Evolutionary conservation across 306 rosid genomes (phyloP), one percentile per base, ranked within the genome.

Genomic region (Trichosanthes truncata): DNA sequence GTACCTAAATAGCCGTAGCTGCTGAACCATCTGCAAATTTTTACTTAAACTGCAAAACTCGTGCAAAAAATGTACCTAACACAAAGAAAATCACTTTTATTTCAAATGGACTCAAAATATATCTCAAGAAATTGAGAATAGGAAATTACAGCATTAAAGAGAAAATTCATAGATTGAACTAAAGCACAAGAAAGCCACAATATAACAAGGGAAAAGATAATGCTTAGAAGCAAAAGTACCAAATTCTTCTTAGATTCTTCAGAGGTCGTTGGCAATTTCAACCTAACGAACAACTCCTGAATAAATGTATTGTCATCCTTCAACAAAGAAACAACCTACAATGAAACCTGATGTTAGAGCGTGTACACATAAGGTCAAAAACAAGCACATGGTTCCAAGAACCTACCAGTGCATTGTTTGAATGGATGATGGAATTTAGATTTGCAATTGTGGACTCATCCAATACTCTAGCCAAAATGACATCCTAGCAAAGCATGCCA

Each of bases 11-110:
- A 94, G 89, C 80, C 97, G 93, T 73, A 91, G 89, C 86, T 94
- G 98, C 83, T 94, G 93, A 74, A 92, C 97, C 97, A 92, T 91
- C 86, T 89, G 98, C 83, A 94, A 90, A 82, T 96, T 94, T 88
- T 91, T 94, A 86, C 95, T 92, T 81, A 94, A 85, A 89, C 90
- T 87, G 86, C 98, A 94, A 85, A 94, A 94, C 84, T 92, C 97
- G 3, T 90, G 90, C 89, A 94, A 86, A 86, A 94, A 94, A 88
- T 88, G 85, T 45, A 94, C 92, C 98, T 94, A 86, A 72, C 67
- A 57, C 23, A 25, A 59, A 56, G 7, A 38, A 2, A 15, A 65
- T 20, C 36, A 21, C 21, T 12, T n/a, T 55, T 18, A 36, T 36
- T 66, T 67, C 45, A 33, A 62, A 36, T 4, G 4, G 52, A 59